Base-by-base conservation (phyloP, 2,329 filamentous ascomycete genomes). In the Xylariaceae sp. region DNA sequence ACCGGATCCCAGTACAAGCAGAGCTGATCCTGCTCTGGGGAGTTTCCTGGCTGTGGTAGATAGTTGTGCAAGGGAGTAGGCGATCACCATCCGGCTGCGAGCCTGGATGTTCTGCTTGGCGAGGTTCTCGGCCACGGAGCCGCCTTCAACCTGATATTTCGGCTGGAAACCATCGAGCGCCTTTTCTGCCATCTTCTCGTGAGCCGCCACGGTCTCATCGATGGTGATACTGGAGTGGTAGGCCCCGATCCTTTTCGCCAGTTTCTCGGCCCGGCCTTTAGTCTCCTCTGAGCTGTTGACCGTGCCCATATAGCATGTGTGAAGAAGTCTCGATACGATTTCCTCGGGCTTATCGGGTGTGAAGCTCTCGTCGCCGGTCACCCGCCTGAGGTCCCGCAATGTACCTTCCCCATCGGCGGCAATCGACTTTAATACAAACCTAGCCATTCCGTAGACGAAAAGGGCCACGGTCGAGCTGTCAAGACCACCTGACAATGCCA, bases 81-180 rank as follows among this genome's bases (percentile, higher is more conserved):
- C 67, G 2, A 74, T 59, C 2, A 83, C 75, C 76, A 83, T 82
- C 31, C 77, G 62, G 56, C 15, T 65, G 52, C 34, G 67, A 56
- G 79, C 79, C 37, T 84, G 80, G 36, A 84, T 73, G 51, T 80
- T 80, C 47, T 84, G 80, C 10, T 82, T 55, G 0, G 76, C 75
- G 7, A 82, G 56, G 35, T 83, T 83, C 53, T 83, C 77, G 5
- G 70, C 61, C 10, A 57, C 51, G 1, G 62, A 63, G 5, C 81
- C 81, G 5, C 81, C 81, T 35, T 85, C 67, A 5, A 79, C 73
- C 46, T 72, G 76, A 72, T 64, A 36, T 10, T 29, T 29, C 9
- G 33, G 27, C 18, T 36, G 19, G 18, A 36, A 36, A 8, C 22
- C 29, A 4, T 16, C 5, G 6, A 7, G 15, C 5, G 11, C 26